These are phyloP conservation scores for Solanum pinnatisectum DNA, from an alignment of 257 asterid species.

Conservation along the genomic window DNA sequence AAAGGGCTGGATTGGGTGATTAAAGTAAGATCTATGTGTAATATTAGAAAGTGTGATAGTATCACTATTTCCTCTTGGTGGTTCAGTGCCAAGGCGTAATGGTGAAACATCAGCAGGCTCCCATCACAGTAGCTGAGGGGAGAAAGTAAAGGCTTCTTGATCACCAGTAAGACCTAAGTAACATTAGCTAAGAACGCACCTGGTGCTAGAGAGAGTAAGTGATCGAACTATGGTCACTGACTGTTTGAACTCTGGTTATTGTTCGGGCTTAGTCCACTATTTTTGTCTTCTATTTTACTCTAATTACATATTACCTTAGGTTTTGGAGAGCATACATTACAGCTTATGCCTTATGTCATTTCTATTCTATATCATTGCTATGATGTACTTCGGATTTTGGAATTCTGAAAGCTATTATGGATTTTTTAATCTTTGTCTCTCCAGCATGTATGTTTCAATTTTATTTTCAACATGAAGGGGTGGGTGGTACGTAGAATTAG, in stretches of 20 bases:
- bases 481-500: background rate
- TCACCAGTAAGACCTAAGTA: background rate
- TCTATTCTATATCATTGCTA: background rate
- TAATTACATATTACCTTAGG: background rate
- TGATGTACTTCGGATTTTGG: background rate
- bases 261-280: background rate
- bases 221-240: background rate
- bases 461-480: background rate
- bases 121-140: background rate
- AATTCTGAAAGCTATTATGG: background rate
- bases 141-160: background rate
- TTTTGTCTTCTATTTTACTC: background rate
- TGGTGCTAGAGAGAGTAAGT: background rate
- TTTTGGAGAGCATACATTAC: background rate
- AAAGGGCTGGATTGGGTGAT: conserved; percentile 52
- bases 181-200: background rate
- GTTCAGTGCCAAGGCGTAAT: background rate
- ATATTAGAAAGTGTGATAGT: background rate
- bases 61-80: background rate
- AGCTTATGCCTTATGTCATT: background rate
- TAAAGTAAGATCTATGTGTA: background rate
- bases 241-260: background rate
- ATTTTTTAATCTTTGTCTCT: background rate
- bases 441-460: background rate
- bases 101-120: background rate